Conservation (phyloP, 225 moss, liverwort and hornwort genomes). For the Lunularia cruciata region DNA sequence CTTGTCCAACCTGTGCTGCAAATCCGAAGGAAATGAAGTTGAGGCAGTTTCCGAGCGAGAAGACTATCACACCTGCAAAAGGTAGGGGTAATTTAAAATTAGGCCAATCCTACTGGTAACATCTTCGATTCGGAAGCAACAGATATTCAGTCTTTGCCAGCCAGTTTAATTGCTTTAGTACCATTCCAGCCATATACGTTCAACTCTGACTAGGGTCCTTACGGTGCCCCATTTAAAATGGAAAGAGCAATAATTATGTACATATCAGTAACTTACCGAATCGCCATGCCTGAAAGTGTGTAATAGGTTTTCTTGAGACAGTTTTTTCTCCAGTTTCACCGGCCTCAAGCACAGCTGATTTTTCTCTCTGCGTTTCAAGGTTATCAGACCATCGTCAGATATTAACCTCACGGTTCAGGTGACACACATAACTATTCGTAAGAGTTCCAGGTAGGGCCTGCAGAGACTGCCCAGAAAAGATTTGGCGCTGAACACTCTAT, state of each 20-base stretch:
- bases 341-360: conserved; percentile 67
- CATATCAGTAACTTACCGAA: conserved; percentile 47
- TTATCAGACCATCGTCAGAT: neutral
- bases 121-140: neutral
- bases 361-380: conserved; percentile 64
- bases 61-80: conserved; percentile 79
- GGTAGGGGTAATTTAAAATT: neutral
- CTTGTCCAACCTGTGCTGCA: conserved; percentile 82
- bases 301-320: conserved; percentile 67
- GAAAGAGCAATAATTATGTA: neutral
- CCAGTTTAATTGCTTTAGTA: neutral
- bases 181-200: too few relatives aligned
- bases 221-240: too few relatives aligned
- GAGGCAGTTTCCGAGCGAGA: conserved; percentile 86
- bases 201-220: too few relatives aligned
- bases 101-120: neutral
- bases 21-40: conserved; percentile 98
- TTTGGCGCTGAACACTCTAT: too few relatives aligned
- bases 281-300: conserved; percentile 90
- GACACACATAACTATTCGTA: too few relatives aligned
- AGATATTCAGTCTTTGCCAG: neutral
- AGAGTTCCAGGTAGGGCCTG: too few relatives aligned
- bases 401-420: too few relatives aligned
- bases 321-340: conserved; percentile 67
- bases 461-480: too few relatives aligned